Base-by-base conservation (phyloP, 352 stramenopile species). In the Phytophthora lateralis region DNA sequence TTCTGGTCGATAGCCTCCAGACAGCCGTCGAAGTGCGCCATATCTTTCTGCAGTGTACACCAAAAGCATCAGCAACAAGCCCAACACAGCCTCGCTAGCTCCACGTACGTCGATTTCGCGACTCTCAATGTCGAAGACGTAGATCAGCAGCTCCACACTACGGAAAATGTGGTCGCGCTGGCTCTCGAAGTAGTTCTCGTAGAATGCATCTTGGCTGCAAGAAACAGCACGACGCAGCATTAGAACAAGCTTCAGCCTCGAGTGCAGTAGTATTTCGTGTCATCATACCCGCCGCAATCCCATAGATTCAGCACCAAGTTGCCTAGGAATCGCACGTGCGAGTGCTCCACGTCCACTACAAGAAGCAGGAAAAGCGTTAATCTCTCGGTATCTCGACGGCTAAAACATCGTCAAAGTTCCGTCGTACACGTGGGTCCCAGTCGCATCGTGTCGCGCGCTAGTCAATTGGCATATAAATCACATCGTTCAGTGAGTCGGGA, bases 91-190 rank as follows among this genome's bases (percentile, higher is more conserved):
- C 34, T 18, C 35, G 27, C 26, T 47, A 65, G 6, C 44, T 46
- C 39, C 11, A 39, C 71, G 30, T 76, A 90, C 82, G 55, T 92
- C 80, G 18, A 94, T 81, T 46, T 93, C 80, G 29, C 84, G 80
- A 49, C 78, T 92, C 48, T 99, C 96, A 75, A 99, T 99, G 76
- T 99, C 97, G 76, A 99, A 99, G 5, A 99, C 97, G 69, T 99
- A 99, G 72, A 99, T 99, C 30, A 96, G 74, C 50, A 99, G 68
- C 77, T 99, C 97, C 24, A 99, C 98, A 63, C 89, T 98, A 32
- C 97, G 88, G 83, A 99, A 99, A 66, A 99, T 99, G 60, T 98
- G 97, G 67, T 99, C 96, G n/a, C 97, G 88, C 83, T 99, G 96
- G 56, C 90, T 94, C 71, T 99, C 97, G 75, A 99, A 99, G 84